Percentiles rank a stretch among this genome's conserved stretches.
phyloP scores from a whole-genome alignment of 1,139 yeast species.

The Yarrowia galli region DNA sequence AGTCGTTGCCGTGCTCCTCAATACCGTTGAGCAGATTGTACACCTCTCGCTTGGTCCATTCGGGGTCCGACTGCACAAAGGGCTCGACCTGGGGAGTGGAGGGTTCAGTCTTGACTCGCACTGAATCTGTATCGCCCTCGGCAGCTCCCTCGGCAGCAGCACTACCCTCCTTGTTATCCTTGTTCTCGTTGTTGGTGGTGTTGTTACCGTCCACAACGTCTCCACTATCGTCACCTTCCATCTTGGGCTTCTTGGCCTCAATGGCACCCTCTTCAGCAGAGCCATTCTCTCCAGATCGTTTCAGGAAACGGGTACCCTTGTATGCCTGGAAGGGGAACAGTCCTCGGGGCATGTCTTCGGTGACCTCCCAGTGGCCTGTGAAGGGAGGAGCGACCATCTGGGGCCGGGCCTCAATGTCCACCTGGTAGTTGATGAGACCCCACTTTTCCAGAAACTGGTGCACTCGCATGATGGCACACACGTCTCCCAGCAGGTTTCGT shows the following conservation, averaged over 20 bases:
- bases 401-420: constrained; percentile 76
- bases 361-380: constrained; percentile 57
- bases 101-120: constrained; percentile 38
- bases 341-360: constrained; percentile 91
- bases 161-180: not conserved
- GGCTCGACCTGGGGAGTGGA: constrained; percentile 24
- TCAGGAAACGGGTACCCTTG: constrained; percentile 54
- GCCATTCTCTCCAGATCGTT: constrained; percentile 66
- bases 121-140: constrained; percentile 38
- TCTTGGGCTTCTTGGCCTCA: constrained; percentile 67
- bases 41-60: constrained; percentile 71
- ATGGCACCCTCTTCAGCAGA: constrained; percentile 52
- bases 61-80: constrained; percentile 45
- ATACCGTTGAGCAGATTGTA: constrained; percentile 65
- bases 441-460: constrained; percentile 91
- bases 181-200: constrained; percentile 56
- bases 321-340: constrained; percentile 82
- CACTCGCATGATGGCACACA: constrained; percentile 88
- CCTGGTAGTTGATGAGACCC: constrained; percentile 97
- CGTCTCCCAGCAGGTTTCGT: constrained; percentile 95
- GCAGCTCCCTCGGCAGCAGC: not conserved
- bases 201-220: constrained; percentile 53
- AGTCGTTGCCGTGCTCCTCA: constrained; percentile 60
- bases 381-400: constrained; percentile 74
- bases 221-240: constrained; percentile 57